Conservation (phyloP, 2,329 filamentous ascomycete genomes). For the Pseudocercospora crystallina region DNA sequence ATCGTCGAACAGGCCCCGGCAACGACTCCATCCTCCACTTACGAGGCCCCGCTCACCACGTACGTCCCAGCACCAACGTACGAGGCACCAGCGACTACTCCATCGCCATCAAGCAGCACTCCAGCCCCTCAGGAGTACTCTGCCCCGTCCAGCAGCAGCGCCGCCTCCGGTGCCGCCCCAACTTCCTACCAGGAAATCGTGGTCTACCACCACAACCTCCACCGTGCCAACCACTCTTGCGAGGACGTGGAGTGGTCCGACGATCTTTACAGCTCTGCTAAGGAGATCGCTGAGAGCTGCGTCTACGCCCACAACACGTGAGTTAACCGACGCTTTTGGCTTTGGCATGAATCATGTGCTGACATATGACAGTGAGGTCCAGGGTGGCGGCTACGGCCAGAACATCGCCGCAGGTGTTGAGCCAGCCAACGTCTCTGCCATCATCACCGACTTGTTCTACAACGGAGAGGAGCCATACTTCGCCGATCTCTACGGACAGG, state of each 20-base stretch:
- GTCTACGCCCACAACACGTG: slow-evolving; percentile 75
- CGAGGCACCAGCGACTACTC: slow-evolving; percentile 7
- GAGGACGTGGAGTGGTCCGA: slow-evolving; percentile 64
- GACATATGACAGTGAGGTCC: slow-evolving; percentile 49
- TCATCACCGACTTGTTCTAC: slow-evolving; percentile 85
- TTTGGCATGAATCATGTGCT: slow-evolving; percentile 25
- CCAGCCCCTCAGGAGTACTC: slow-evolving; percentile 7
- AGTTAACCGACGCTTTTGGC: slow-evolving; percentile 35
- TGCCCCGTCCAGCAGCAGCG: slow-evolving; percentile 9
- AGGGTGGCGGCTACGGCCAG: slow-evolving; percentile 74
- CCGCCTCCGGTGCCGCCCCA: slow-evolving; percentile 14
- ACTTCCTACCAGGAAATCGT: slow-evolving; percentile 42
- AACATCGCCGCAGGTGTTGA: slow-evolving; percentile 76
- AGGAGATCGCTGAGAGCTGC: slow-evolving; percentile 64
- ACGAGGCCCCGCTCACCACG: slow-evolving; percentile 15
- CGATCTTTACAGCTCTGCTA: slow-evolving; percentile 63
- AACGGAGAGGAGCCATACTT: slow-evolving; percentile 69
- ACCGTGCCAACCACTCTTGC: slow-evolving; percentile 79
- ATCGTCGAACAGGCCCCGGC: background rate
- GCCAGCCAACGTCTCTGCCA: slow-evolving; percentile 59
- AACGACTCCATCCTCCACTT: slow-evolving; percentile 9
- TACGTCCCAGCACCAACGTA: slow-evolving; percentile 10
- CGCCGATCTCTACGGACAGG: slow-evolving; percentile 56
- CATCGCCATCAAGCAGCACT: slow-evolving; percentile 2
- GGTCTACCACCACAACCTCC: slow-evolving; percentile 78